Evolutionary conservation across 495 filamentous ascomycete genomes (phyloP), one percentile per base, ranked within the genome.

Genomic region (Bacidia rubella): DNA sequence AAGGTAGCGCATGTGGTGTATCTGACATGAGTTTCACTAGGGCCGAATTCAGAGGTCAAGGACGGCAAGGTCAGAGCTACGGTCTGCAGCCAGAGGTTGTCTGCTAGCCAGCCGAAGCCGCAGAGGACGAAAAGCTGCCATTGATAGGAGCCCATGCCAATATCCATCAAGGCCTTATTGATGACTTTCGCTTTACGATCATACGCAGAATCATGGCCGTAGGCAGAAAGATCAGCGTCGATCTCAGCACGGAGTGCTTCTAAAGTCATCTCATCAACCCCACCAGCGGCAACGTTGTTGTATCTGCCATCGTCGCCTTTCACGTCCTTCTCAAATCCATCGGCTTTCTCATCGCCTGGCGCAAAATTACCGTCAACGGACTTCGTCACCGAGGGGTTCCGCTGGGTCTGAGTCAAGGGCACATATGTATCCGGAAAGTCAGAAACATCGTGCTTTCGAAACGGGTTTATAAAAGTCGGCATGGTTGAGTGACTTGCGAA

Each of bases 101-200:
- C 75, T 44, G 74, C 74, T n/a, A 72, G 58, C 82, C 82, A 90
- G 32, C 86, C 87, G 58, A 87, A 92, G 0, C 85, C 85, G 51
- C 85, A 83, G n/a, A 93, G 81, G 44, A 76, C 66, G 64, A 90
- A 90, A 2, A 90, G 71, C 57, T 84, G 74, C 81, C 81, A 89
- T 66, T 93, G 86, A 59, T 92, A 93, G 54, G 74, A 72, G 52
- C 87, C 87, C 76, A 90, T 92, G 5, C 87, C 87, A 57, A 92
- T 90, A 63, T 90, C 85, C 54, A 75, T 70, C 26, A 81, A 69
- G 7, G 78, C 77, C 47, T 75, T 69, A 59, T 80, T 81, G 56
- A 81, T 77, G 11, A 80, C 69, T 55, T 75, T 78, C 2, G 75
- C 68, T 60, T 77, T 77, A 41, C 75, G 71, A 60, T 79, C 75